phyloP scores from a whole-genome alignment of 2,329 filamentous ascomycete species.

The Chaetomiaceae sp. region DNA sequence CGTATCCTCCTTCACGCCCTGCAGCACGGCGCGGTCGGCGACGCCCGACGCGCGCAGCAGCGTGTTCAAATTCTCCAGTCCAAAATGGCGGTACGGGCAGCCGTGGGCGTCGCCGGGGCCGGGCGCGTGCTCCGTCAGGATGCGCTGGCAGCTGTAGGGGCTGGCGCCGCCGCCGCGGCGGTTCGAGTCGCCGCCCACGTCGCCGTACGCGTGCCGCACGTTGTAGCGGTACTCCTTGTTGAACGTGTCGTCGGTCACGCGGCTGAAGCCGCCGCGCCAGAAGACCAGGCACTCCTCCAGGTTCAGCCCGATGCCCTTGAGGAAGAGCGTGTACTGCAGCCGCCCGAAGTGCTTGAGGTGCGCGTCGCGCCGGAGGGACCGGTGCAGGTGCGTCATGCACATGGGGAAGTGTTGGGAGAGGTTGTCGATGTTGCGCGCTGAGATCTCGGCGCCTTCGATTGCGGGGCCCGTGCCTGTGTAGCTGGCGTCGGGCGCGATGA shows the following conservation, averaged over 20 bases:
- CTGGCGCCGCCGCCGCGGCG: slow-evolving; percentile 82
- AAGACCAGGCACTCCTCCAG: slow-evolving; percentile 90
- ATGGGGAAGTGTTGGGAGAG: slow-evolving; percentile 80
- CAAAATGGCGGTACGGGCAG: slow-evolving; percentile 95
- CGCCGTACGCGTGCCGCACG: slow-evolving; percentile 88
- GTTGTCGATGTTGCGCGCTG: slow-evolving; percentile 71
- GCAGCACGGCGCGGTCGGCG: slow-evolving; percentile 68
- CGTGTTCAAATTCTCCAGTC: slow-evolving; percentile 73
- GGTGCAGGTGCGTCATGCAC: slow-evolving; percentile 91
- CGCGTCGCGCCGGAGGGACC: slow-evolving; percentile 75
- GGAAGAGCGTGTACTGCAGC: slow-evolving; percentile 90
- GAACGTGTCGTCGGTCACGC: slow-evolving; percentile 88
- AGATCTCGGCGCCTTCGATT: slow-evolving; percentile 67
- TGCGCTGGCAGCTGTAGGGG: slow-evolving; percentile 91
- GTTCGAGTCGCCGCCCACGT: slow-evolving; percentile 89
- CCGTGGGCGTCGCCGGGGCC: slow-evolving; percentile 86
- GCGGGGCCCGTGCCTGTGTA: slow-evolving; percentile 64
- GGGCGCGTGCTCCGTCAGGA: slow-evolving; percentile 82
- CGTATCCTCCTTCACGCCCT: slow-evolving; percentile 82
- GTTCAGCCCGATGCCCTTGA: slow-evolving; percentile 89
- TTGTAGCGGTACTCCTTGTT: slow-evolving; percentile 98
- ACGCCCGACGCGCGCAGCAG: slow-evolving; percentile 77
- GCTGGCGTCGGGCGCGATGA: slow-evolving; percentile 81
- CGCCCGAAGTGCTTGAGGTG: slow-evolving; percentile 93
- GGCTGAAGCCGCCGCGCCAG: slow-evolving; percentile 82